Evolutionary conservation across 2,329 filamentous ascomycete genomes (phyloP).

Genomic region (Fusarium papillatum): DNA sequence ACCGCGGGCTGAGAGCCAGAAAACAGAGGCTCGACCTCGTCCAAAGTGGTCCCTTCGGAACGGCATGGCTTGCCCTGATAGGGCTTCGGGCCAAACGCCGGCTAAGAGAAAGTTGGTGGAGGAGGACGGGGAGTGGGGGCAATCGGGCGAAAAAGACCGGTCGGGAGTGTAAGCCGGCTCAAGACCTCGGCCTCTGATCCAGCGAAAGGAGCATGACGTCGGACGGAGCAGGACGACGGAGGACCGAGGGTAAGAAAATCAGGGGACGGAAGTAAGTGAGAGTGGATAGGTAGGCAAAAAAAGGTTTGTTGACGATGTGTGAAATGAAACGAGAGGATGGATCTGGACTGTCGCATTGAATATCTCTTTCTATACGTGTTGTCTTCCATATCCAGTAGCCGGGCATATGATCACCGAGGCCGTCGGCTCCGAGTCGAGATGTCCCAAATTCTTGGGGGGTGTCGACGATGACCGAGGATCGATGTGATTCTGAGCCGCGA

Average conservation of each 20-base stretch:
- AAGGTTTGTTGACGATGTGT: neutral
- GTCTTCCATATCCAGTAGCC: constrained; percentile 12
- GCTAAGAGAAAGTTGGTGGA: constrained; percentile 25
- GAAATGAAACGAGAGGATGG: constrained; percentile 10
- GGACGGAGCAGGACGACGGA: constrained; percentile 22
- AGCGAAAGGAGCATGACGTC: constrained; percentile 32
- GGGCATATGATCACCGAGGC: constrained; percentile 3
- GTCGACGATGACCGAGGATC: constrained; percentile 4
- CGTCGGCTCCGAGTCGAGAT: neutral
- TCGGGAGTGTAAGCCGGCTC: constrained; percentile 33
- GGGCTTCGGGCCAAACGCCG: constrained; percentile 35
- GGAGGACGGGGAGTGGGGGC: constrained; percentile 14
- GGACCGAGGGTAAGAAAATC: neutral
- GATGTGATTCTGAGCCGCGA: constrained; percentile 10
- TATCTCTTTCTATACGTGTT: constrained; percentile 12
- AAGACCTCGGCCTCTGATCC: constrained; percentile 41
- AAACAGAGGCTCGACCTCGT: constrained; percentile 1
- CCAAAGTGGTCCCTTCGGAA: constrained; percentile 18
- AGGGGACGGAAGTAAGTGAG: neutral
- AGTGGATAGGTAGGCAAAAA: neutral
- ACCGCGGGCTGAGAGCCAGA: constrained; percentile 28
- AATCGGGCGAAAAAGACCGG: constrained; percentile 12
- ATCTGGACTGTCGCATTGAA: constrained; percentile 15
- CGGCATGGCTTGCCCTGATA: constrained; percentile 17
- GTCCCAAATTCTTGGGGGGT: neutral